A percentile compares a stretch with the other conserved stretches of the same genome.
Conservation (phyloP, 495 filamentous ascomycete species). For the Podospora pseudocomata region DNA sequence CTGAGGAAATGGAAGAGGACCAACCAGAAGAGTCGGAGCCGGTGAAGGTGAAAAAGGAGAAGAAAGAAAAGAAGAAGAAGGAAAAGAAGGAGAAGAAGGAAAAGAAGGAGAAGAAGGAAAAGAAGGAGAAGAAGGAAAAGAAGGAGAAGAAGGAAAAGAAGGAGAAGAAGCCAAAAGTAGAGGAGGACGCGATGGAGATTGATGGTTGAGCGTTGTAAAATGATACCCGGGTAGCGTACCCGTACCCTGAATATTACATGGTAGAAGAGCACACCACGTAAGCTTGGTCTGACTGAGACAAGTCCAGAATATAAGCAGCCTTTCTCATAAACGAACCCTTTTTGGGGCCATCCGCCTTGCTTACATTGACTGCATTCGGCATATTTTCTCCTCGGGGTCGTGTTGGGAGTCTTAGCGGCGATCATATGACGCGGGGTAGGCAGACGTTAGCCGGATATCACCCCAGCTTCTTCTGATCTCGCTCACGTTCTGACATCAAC, state of each 20-base stretch:
- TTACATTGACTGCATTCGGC: too few relatives aligned
- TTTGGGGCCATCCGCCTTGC: too few relatives aligned
- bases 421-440: not conserved
- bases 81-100: slow-evolving; percentile 14
- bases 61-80: slow-evolving; percentile 8
- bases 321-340: not conserved
- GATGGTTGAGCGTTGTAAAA: not conserved
- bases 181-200: slow-evolving; percentile 12
- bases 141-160: slow-evolving; percentile 16
- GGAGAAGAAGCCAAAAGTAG: slow-evolving; percentile 10
- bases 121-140: slow-evolving; percentile 14
- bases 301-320: not conserved
- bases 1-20: slow-evolving; percentile 10
- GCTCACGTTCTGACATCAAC: not conserved
- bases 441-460: not conserved
- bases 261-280: too few relatives aligned
- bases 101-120: slow-evolving; percentile 15
- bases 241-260: not conserved
- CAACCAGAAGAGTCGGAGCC: slow-evolving; percentile 24
- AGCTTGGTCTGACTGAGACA: not conserved
- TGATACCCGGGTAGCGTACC: not conserved
- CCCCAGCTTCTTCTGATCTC: not conserved
- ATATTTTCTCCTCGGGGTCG: too few relatives aligned
- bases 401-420: not conserved
- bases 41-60: not conserved